Conservation (phyloP, 176 grass and related monocot genomes). For the Carex pumila region DNA sequence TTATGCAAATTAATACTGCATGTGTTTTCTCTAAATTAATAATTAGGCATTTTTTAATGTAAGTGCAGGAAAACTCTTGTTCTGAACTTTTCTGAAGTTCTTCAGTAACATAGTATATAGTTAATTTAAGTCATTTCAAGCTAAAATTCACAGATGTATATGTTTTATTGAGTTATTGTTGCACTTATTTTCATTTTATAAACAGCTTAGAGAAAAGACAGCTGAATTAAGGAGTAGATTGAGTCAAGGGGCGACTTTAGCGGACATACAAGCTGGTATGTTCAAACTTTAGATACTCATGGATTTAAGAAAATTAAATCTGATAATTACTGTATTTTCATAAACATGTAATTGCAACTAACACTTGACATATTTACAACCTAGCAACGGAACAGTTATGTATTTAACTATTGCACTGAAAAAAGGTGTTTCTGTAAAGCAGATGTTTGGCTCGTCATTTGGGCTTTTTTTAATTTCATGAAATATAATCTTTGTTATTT, state of each 20-base stretch:
- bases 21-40: background rate
- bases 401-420: background rate
- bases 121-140: background rate
- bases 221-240: conserved; percentile 58
- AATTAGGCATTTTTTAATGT: background rate
- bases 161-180: background rate
- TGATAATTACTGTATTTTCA: background rate
- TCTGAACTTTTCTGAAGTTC: background rate
- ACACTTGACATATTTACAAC: background rate
- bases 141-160: background rate
- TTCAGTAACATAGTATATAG: background rate
- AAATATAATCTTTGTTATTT: background rate
- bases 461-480: background rate
- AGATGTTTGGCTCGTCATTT: background rate
- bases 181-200: background rate
- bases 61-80: background rate
- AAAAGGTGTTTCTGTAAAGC: background rate
- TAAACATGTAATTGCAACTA: background rate
- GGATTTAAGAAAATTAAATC: background rate
- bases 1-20: background rate
- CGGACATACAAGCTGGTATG: conserved; percentile 69
- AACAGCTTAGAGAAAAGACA: conserved; percentile 69
- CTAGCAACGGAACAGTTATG: background rate
- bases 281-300: background rate
- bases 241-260: conserved; percentile 59